phyloP scores from a whole-genome alignment of 306 rosid genomes.

The Senna tora region DNA sequence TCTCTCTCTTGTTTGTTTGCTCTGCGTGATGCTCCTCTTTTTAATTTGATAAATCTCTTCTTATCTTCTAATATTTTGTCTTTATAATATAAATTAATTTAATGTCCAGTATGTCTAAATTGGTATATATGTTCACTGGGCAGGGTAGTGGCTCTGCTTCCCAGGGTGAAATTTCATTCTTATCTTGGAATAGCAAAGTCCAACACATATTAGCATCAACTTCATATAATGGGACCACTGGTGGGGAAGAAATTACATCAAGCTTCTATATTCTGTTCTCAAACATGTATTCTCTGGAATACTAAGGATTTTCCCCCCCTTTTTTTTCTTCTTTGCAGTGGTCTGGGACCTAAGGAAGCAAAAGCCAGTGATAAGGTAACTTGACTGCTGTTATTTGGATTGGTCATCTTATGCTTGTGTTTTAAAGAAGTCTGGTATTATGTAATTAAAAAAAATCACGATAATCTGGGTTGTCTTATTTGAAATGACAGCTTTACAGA shows the following conservation, averaged over 20 bases:
- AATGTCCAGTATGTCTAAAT: slow-evolving; percentile 20
- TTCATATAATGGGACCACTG: slow-evolving; percentile 94
- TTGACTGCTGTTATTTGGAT: slow-evolving; percentile 13
- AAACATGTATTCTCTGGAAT: slow-evolving; percentile 16
- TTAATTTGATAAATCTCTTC: slow-evolving; percentile 20
- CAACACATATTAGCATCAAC: slow-evolving; percentile 96
- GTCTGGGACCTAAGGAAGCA: slow-evolving; percentile 99
- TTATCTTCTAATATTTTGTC: slow-evolving; percentile 17
- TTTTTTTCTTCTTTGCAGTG: slow-evolving; percentile 52
- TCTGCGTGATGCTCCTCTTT: neutral
- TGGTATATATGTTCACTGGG: slow-evolving; percentile 35
- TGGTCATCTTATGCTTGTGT: slow-evolving; percentile 22
- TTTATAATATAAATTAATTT: slow-evolving; percentile 27
- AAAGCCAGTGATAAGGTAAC: slow-evolving; percentile 96
- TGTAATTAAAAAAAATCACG: slow-evolving; percentile 21
- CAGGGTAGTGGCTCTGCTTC: slow-evolving; percentile 97
- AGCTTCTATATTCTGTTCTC: slow-evolving; percentile 32
- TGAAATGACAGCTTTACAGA: slow-evolving; percentile 80
- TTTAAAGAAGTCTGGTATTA: slow-evolving; percentile 13
- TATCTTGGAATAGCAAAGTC: slow-evolving; percentile 99
- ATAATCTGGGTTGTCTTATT: slow-evolving; percentile 33
- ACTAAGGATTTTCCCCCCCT: neutral
- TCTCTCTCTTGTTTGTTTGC: neutral
- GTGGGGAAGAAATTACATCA: slow-evolving; percentile 50
- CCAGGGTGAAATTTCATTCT: slow-evolving; percentile 93